These are phyloP conservation scores for Sugiyamaella smithiae DNA, from an alignment of 805 yeast species.

Conservation along the genomic window DNA sequence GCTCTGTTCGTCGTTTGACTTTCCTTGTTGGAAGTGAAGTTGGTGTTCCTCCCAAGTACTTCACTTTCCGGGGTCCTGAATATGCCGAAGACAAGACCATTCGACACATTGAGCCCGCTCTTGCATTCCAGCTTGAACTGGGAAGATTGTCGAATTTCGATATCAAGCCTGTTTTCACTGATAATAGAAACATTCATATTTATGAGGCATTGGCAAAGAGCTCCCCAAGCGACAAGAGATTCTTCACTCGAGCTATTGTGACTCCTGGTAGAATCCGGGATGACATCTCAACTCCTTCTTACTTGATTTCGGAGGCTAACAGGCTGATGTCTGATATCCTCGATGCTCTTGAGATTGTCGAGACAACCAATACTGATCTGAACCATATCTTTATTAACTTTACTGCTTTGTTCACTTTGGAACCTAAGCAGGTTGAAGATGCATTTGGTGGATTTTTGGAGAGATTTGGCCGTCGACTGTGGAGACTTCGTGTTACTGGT, in stretches of 20 bases:
- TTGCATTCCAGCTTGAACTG: slow-evolving; percentile 95
- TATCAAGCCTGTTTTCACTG: slow-evolving; percentile 92
- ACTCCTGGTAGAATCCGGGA: slow-evolving; percentile 94
- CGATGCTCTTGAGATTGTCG: slow-evolving; percentile 91
- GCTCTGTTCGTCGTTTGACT: slow-evolving; percentile 87
- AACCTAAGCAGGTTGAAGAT: slow-evolving; percentile 93
- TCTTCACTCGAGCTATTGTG: slow-evolving; percentile 94
- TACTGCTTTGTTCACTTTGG: slow-evolving; percentile 90
- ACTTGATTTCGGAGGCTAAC: slow-evolving; percentile 93
- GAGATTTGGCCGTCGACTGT: slow-evolving; percentile 92
- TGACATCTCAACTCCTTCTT: slow-evolving; percentile 89
- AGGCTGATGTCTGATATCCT: slow-evolving; percentile 93
- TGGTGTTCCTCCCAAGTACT: slow-evolving; percentile 92
- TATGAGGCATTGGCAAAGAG: slow-evolving; percentile 95
- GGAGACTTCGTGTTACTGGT: slow-evolving; percentile 95
- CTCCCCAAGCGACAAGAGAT: slow-evolving; percentile 89
- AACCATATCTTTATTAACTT: slow-evolving; percentile 97
- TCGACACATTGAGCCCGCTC: slow-evolving; percentile 97
- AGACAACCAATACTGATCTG: slow-evolving; percentile 90
- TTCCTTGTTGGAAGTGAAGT: slow-evolving; percentile 79
- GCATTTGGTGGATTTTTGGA: slow-evolving; percentile 98
- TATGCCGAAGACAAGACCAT: slow-evolving; percentile 86
- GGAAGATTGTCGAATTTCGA: slow-evolving; percentile 92
- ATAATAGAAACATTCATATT: slow-evolving; percentile 95
- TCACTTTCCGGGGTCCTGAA: slow-evolving; percentile 87